These are phyloP conservation scores for Blastocystis sp. DNA, from an alignment of 352 stramenopile genomes.

Conservation along the genomic window DNA sequence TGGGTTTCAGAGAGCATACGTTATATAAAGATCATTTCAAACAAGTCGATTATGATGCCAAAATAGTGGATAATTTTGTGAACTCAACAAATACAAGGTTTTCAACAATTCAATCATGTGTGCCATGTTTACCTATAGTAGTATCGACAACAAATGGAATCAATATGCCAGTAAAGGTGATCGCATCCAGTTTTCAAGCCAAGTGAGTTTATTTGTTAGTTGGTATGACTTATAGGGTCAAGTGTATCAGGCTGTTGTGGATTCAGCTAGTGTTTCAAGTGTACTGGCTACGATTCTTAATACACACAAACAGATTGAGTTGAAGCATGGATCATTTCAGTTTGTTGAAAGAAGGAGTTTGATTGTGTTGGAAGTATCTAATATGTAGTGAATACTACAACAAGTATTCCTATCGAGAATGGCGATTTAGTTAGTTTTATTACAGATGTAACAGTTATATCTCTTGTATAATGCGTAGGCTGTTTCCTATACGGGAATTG, in stretches of 20 bases:
- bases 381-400: background rate
- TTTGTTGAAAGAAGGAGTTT: constrained; percentile 20
- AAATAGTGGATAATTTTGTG: no score
- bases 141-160: constrained; percentile 60
- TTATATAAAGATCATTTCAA: no score
- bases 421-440: constrained; percentile 49
- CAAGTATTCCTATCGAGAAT: constrained; percentile 40
- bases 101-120: background rate
- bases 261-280: background rate
- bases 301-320: constrained; percentile 50
- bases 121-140: constrained; percentile 18
- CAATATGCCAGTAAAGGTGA: constrained; percentile 56
- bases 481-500: constrained; percentile 39
- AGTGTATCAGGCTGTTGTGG: constrained; percentile 19
- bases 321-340: constrained; percentile 45
- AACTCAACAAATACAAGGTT: background rate
- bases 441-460: background rate
- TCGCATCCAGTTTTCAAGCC: constrained; percentile 39
- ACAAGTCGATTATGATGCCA: no score
- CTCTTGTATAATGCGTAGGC: background rate
- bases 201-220: background rate
- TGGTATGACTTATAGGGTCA: constrained; percentile 10
- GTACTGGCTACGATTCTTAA: constrained; percentile 3
- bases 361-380: background rate
- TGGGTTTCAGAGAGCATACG: no score